These are phyloP conservation scores for Calonectria hawksworthii DNA, from an alignment of 2,329 filamentous ascomycete genomes.

Conservation along the genomic window DNA sequence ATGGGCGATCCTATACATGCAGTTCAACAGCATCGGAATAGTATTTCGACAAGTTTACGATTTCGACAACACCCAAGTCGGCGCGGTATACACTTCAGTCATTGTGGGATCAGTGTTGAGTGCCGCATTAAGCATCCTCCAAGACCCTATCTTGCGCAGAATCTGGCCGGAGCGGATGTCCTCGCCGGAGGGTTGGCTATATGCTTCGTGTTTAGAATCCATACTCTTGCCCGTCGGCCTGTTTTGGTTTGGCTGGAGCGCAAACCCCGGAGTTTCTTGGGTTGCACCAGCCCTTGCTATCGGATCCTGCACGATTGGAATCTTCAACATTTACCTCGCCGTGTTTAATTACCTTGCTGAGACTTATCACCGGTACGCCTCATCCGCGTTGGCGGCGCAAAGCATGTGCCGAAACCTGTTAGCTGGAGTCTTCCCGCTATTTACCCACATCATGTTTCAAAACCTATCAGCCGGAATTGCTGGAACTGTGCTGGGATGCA, in stretches of 20 bases:
- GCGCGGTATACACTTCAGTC: slow-evolving; percentile 71
- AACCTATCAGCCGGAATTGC: slow-evolving; percentile 71
- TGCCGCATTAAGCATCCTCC: slow-evolving; percentile 66
- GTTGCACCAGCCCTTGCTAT: slow-evolving; percentile 74
- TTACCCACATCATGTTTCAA: slow-evolving; percentile 72
- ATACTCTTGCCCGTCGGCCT: slow-evolving; percentile 74
- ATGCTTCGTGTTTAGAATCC: slow-evolving; percentile 74
- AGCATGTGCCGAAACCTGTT: slow-evolving; percentile 76
- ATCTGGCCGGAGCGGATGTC: slow-evolving; percentile 51
- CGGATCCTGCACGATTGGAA: slow-evolving; percentile 74
- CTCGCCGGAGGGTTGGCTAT: slow-evolving; percentile 72
- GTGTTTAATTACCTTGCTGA: slow-evolving; percentile 80
- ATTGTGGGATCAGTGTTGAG: slow-evolving; percentile 60
- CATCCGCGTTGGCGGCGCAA: slow-evolving; percentile 76
- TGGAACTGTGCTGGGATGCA: slow-evolving; percentile 74
- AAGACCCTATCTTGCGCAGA: slow-evolving; percentile 70
- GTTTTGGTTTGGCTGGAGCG: slow-evolving; percentile 80
- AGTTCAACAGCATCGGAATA: slow-evolving; percentile 70
- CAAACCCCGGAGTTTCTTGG: slow-evolving; percentile 67
- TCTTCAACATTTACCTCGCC: slow-evolving; percentile 77
- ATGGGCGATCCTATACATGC: slow-evolving; percentile 78
- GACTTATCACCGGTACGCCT: slow-evolving; percentile 76
- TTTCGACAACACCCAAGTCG: slow-evolving; percentile 72
- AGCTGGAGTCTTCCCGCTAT: slow-evolving; percentile 74
- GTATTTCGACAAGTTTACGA: slow-evolving; percentile 73